Conservation (phyloP, 495 filamentous ascomycete species). For the Neurospora sp. region DNA sequence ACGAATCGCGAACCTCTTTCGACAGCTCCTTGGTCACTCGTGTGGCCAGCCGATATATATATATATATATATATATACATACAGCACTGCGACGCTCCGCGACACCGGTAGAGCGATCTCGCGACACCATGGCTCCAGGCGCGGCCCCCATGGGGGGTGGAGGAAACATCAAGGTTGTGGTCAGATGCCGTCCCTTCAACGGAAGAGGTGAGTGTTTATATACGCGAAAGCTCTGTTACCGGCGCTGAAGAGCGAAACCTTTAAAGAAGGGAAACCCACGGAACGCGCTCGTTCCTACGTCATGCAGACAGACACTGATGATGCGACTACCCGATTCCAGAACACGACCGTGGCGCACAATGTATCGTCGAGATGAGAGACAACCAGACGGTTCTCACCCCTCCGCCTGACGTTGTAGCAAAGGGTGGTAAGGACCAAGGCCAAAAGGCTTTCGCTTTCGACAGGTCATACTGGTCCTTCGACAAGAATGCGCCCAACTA, state of each 20-base stretch:
- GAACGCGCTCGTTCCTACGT: neutral
- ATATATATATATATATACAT: neutral
- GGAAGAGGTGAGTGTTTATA: slow-evolving; percentile 59
- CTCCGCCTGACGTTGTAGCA: slow-evolving; percentile 51
- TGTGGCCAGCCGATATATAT: neutral
- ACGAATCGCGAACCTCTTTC: neutral
- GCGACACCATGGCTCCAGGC: slow-evolving; percentile 53
- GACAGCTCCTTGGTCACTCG: neutral
- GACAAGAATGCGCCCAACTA: slow-evolving; percentile 69
- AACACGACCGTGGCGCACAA: slow-evolving; percentile 85
- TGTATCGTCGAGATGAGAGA: slow-evolving; percentile 97
- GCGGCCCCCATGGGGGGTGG: slow-evolving; percentile 44
- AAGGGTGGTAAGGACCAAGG: slow-evolving; percentile 60
- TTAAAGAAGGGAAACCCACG: neutral
- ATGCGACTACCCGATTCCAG: slow-evolving; percentile 32
- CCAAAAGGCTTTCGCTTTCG: slow-evolving; percentile 87
- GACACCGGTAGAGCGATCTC: neutral
- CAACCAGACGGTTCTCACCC: slow-evolving; percentile 76
- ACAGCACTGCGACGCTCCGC: neutral
- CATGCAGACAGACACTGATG: slow-evolving; percentile 1
- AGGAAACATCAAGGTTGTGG: slow-evolving; percentile 99
- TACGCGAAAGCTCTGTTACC: slow-evolving; percentile 5
- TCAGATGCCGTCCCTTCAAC: slow-evolving; percentile 88
- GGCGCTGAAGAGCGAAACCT: neutral
- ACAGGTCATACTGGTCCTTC: slow-evolving; percentile 97